These are phyloP conservation scores for Kwoniella mangroviensis DNA, from an alignment of 768 basidiomycete genomes.

Conservation along the genomic window DNA sequence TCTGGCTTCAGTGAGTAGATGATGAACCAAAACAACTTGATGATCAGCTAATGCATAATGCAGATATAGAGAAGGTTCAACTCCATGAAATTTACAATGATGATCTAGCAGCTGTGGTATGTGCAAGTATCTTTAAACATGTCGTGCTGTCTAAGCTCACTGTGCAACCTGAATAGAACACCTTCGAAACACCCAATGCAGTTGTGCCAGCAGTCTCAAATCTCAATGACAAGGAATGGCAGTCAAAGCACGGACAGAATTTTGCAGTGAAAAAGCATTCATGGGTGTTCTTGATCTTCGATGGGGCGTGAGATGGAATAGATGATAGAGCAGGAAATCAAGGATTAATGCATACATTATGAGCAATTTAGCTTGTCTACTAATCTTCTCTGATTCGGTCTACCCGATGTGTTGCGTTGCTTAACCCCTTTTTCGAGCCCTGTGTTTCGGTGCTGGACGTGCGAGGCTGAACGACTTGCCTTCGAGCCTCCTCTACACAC, in stretches of 20 bases:
- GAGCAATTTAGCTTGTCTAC: background rate
- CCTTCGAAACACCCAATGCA: constrained; percentile 50
- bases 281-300: constrained; percentile 53
- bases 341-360: background rate
- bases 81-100: constrained; percentile 66
- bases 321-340: background rate
- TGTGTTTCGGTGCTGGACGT: no score
- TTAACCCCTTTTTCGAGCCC: no score
- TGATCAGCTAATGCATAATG: constrained; percentile 37
- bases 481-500: no score
- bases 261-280: constrained; percentile 49
- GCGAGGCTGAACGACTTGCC: no score
- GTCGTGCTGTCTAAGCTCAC: background rate
- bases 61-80: constrained; percentile 59
- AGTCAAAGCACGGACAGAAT: constrained; percentile 7
- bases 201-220: constrained; percentile 38
- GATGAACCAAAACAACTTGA: background rate
- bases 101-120: constrained; percentile 57
- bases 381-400: no score
- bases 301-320: constrained; percentile 17
- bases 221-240: constrained; percentile 30
- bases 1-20: constrained; percentile 38
- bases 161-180: constrained; percentile 41
- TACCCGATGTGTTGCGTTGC: no score
- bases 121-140: constrained; percentile 10